Base-by-base conservation (phyloP, 2,329 filamentous ascomycete species). In the Alternaria sp. region DNA sequence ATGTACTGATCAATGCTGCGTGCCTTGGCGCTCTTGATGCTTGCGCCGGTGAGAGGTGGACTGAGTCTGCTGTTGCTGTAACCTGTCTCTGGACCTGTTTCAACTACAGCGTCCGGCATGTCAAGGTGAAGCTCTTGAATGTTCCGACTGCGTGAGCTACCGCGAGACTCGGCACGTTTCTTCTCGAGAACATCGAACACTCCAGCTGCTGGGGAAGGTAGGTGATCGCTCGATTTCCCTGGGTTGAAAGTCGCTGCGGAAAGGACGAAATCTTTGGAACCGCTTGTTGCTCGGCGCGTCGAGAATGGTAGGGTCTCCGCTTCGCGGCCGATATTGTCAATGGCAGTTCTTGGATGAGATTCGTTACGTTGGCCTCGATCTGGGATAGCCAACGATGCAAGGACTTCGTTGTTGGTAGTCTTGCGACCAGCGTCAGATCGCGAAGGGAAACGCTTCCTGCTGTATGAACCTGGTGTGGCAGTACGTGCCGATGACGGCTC, bases 1-100 rank as follows among this genome's bases (percentile, higher is more conserved):
- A 97, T 94, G 75, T 96, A 96, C 67, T 94, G 90, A 69, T 96
- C 92, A 36, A 93, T 86, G 67, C 88, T 92, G 65, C 89, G 87
- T 44, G 85, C 86, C 69, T 87, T 90, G 11, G 86, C 82, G 64
- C 86, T 87, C 46, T 80, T 81, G 19, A 87, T 82, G 70, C 87
- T 90, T 57, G 85, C 81, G 45, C 71, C 77, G 1, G 79, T 80
- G 61, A 81, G 62, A 6, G 79, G 79, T 44, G 80, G 78, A 82
- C 84, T 52, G 84, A 89, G 55, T 84, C 75, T 78, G 83, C 66
- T 90, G 83, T 66, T 90, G 83, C 23, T 88, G 86, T 72, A 76
- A 15, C 72, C 69, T 6, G 76, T 74, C 44, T 75, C 74, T 30
- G 69, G 74, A 4, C 69, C 77, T 30, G 67, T 65, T 32, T 77